Base-by-base conservation (phyloP, 1,284 basidiomycete genomes). In the Coniferiporia weirii region DNA sequence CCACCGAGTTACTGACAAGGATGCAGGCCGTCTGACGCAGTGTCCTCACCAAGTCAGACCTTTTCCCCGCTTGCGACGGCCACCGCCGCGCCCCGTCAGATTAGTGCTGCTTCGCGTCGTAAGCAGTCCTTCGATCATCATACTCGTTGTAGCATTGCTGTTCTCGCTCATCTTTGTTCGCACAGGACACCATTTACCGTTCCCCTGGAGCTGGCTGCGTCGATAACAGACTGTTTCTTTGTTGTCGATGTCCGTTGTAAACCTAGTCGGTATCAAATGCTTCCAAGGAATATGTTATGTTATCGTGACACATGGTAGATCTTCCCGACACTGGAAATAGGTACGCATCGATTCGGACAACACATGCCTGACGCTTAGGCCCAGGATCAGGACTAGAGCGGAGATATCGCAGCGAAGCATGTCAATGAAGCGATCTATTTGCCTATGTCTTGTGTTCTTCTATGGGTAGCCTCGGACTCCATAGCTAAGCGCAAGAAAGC, bases 81-180 rank as follows among this genome's bases (percentile, higher is more conserved):
- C 43, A 62, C 61, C 12, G 61, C 61, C 13, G 27, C 35, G 8
- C 44, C 61, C 10, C 53, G 45, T 20, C 20, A 43, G n/a, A 40
- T 32, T 7, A 59, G 53, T 34, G 44, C 53, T 38, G 61, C 61
- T 17, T 59, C 61, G n/a, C 61, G 50, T 40, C 45, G 61, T 62
- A 34, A 51, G 57, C 38, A 40, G 15, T 52, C 46, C 45, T 44
- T 40, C 32, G 2, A 46, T 12, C 19, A 9, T 20, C 10, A 27
- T 50, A 5, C 36, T 53, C 51, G 20, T 40, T 44, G n/a, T 44
- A 47, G 36, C 27, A 27, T 3, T 40, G 54, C 32, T 13, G n/a
- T 45, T 44, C 38, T 55, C n/a, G 45, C 22, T 27, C 34, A 27
- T 36, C 46, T 56, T 15, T 40, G 32, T 20, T 53, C 44, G 47